Percentiles rank a stretch among this genome's conserved stretches.
phyloP scores from a whole-genome alignment of 2,329 filamentous ascomycete species.

The Fusarium metavorans region DNA sequence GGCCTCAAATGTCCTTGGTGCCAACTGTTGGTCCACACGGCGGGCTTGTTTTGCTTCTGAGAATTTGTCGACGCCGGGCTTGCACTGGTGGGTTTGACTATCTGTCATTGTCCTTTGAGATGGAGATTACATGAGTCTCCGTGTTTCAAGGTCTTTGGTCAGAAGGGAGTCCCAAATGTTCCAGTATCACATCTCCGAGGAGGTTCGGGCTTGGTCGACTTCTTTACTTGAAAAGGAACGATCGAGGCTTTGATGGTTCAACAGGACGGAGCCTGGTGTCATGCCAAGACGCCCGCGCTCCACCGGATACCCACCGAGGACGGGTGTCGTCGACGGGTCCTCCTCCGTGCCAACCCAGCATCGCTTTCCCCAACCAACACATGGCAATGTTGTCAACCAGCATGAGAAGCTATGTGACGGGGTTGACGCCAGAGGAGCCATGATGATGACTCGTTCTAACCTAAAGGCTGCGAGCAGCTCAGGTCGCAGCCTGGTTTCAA shows the following conservation, averaged over 20 bases:
- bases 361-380: conserved; percentile 20
- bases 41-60: conserved; percentile 4
- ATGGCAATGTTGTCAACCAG: conserved; percentile 7
- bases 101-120: neutral
- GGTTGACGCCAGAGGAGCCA: neutral
- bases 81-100: neutral
- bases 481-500: neutral
- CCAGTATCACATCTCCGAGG: neutral
- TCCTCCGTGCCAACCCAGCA: conserved; percentile 7
- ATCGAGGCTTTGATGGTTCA: conserved; percentile 1
- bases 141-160: neutral
- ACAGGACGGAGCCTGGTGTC: neutral
- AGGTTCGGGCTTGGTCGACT: neutral
- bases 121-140: neutral
- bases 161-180: neutral
- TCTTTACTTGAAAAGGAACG: conserved; percentile 3
- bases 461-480: neutral
- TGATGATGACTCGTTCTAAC: conserved; percentile 22
- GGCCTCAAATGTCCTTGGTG: neutral
- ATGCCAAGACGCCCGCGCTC: conserved; percentile 9
- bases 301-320: neutral
- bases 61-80: neutral
- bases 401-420: conserved; percentile 8
- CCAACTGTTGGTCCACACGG: conserved; percentile 2
- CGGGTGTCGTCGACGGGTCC: conserved; percentile 7